Conservation (phyloP, 2,329 filamentous ascomycete species). For the Neonectria hederae region DNA sequence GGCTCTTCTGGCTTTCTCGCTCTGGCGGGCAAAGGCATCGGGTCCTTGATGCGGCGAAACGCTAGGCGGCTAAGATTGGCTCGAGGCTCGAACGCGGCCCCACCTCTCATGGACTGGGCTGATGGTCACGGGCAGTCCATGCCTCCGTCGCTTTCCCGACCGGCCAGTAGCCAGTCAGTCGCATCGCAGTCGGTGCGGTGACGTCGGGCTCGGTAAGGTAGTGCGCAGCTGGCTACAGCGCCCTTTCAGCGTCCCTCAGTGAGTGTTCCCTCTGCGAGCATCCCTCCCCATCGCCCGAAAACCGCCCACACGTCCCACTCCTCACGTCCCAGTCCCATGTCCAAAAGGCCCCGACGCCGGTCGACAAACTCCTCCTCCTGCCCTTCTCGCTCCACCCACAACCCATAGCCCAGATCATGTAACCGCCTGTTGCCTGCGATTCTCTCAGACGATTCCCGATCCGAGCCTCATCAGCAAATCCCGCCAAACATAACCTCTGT, state of each 20-base stretch:
- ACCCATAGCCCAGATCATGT: constrained; percentile 34
- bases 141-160: not conserved
- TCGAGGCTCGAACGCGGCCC: constrained; percentile 1
- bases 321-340: constrained; percentile 25
- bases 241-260: not conserved
- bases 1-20: not conserved
- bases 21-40: not conserved
- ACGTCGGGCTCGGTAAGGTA: constrained; percentile 21
- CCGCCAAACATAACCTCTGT: not conserved
- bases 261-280: not conserved
- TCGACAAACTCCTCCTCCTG: constrained; percentile 30
- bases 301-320: constrained; percentile 23
- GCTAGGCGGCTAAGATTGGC: not conserved
- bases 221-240: constrained; percentile 2
- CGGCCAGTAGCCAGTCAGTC: not conserved
- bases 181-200: constrained; percentile 22
- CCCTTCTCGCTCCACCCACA: constrained; percentile 30
- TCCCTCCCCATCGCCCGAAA: constrained; percentile 32
- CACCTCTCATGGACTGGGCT: not conserved
- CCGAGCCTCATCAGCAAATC: constrained; percentile 14
- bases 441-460: constrained; percentile 5
- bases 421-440: constrained; percentile 18
- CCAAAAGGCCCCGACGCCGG: constrained; percentile 35
- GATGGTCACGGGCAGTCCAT: constrained; percentile 2
- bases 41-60: not conserved